phyloP scores from a whole-genome alignment of 1,284 basidiomycete genomes.

The Pholiota adiposa region DNA sequence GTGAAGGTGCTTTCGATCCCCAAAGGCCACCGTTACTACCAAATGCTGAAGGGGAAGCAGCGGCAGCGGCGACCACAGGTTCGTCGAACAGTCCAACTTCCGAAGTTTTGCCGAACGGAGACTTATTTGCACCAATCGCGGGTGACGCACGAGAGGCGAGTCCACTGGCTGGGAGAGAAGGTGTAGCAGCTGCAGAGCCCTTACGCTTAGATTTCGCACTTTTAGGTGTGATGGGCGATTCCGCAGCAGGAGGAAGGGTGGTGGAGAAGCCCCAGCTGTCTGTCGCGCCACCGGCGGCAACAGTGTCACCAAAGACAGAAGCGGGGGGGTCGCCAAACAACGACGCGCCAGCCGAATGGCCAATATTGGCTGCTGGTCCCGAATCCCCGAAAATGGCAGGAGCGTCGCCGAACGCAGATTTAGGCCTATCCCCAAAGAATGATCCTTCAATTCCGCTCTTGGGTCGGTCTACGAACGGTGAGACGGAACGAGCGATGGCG shows the following conservation, averaged over 20 bases:
- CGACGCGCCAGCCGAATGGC: constrained; percentile 4
- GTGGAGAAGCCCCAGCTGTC: constrained; percentile 22
- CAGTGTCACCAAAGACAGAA: constrained; percentile 23
- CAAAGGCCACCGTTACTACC: constrained; percentile 4
- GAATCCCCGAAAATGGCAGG: constrained; percentile 26
- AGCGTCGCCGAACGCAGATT: constrained; percentile 26
- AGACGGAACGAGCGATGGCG: constrained; percentile 11
- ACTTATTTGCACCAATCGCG: constrained; percentile 15
- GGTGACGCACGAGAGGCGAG: constrained; percentile 24
- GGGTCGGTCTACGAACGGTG: constrained; percentile 25
- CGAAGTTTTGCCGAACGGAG: constrained; percentile 18
- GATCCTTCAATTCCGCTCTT: constrained; percentile 22
- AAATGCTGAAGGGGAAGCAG: constrained; percentile 3
- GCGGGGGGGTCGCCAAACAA: constrained; percentile 25
- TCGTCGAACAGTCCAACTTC: constrained; percentile 12
- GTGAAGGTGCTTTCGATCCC: constrained; percentile 9
- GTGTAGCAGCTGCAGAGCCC: constrained; percentile 18
- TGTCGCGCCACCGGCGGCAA: constrained; percentile 11
- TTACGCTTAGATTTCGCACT: constrained; percentile 20
- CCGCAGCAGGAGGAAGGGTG: constrained; percentile 12
- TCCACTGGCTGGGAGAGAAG: constrained; percentile 18
- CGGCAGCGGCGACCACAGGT: constrained; percentile 11
- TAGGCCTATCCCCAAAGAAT: constrained; percentile 25
- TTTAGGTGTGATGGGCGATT: constrained; percentile 10
- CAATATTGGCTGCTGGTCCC: constrained; percentile 18